Evolutionary conservation across 208 protist species (phyloP).

Genomic region (Trypanosoma scelopori): DNA sequence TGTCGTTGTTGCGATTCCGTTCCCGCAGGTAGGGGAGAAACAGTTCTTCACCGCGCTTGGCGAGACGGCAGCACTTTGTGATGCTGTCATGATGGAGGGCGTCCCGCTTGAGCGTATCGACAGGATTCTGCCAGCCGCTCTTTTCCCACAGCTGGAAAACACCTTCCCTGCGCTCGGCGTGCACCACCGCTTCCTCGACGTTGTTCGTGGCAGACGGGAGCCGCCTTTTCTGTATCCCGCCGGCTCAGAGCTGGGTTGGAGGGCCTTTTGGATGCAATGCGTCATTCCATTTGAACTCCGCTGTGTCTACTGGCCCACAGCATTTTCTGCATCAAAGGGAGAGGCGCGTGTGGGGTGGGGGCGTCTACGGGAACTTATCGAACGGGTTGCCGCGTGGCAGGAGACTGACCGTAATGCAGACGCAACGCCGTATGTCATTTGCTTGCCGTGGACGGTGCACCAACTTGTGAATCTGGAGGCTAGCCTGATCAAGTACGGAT

Average conservation of each 20-base stretch:
- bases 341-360: slow-evolving; percentile 84
- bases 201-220: slow-evolving; percentile 50
- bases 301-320: slow-evolving; percentile 72
- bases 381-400: slow-evolving; percentile 27
- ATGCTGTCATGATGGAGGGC: slow-evolving; percentile 73
- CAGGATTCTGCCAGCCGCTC: slow-evolving; percentile 54
- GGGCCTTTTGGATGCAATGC: slow-evolving; percentile 38
- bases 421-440: slow-evolving; percentile 49
- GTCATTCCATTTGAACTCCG: slow-evolving; percentile 76
- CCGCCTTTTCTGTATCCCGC: slow-evolving; percentile 84
- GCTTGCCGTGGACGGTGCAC: slow-evolving; percentile 83
- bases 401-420: slow-evolving; percentile 6
- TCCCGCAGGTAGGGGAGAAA: slow-evolving; percentile 58
- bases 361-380: slow-evolving; percentile 66
- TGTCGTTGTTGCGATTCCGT: slow-evolving; percentile 70
- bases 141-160: slow-evolving; percentile 77
- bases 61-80: slow-evolving; percentile 40
- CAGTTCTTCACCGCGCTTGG: slow-evolving; percentile 67
- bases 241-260: slow-evolving; percentile 43
- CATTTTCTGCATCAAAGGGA: slow-evolving; percentile 70
- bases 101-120: slow-evolving; percentile 71
- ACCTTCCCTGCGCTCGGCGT: slow-evolving; percentile 78
- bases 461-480: slow-evolving; percentile 89
- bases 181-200: slow-evolving; percentile 81
- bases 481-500: slow-evolving; percentile 84